Base-by-base conservation (phyloP, 345 rosid genomes). In the Rubroshorea leprosula region DNA sequence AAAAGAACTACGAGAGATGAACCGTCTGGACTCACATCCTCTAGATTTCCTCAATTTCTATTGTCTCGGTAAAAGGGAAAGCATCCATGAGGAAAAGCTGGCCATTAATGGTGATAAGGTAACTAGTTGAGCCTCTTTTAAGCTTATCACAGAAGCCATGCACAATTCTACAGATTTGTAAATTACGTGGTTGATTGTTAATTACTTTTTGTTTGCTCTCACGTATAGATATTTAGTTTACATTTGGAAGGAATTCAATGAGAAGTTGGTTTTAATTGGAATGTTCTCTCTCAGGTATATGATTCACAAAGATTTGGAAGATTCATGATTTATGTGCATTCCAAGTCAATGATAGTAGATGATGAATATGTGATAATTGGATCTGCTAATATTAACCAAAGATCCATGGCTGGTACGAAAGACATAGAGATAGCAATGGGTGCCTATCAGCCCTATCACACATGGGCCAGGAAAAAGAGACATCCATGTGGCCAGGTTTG, bases 301-400 rank as follows among this genome's bases (percentile, higher is more conserved):
- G 60, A 66, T 18, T 80, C 53, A 8, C 76, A 77, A 50, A 77
- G 75, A 68, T 63, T 24, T 53, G 59, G 75, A 1, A 77, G 87
- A 50, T 86, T 83, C 64, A 86, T 83, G 94, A 79, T 86, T 1
- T 86, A 83, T 56, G 89, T 86, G 23, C 87, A 81, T 68, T 79
- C 94, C 22, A 86, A 86, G 64, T 89, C 87, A 29, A 83, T 86
- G 89, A 65, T 83, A 20, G 90, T 90, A 61, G 97, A 87, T 63
- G 97, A 90, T 46, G 96, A 90, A 75, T 90, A 87, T 46, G 81
- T 82, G 15, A 79, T 90, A 60, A 15, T 90, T 26, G 97, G 97
- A 73, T 90, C 97, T 21, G 97, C 97, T 23, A 90, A 90, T 78
- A 83, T 90, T 50, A 90, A 90, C 79, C 97, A 90, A 81, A 83